Conservation (phyloP, 805 yeast species). For the Sugiyamaella boreocaroliniensis region DNA sequence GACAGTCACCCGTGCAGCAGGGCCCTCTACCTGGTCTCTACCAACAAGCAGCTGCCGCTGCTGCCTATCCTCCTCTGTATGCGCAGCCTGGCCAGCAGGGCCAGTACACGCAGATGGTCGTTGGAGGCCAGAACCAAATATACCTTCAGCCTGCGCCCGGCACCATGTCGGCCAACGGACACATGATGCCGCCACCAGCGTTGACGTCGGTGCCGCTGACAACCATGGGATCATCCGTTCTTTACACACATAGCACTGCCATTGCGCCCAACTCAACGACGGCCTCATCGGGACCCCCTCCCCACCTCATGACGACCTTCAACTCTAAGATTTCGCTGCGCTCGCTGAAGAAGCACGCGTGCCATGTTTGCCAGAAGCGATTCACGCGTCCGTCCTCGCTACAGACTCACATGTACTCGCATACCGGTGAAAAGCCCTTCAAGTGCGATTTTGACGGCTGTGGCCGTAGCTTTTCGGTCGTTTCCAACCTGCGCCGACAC, state of each 20-base stretch:
- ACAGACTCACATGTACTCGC: slow-evolving; percentile 75
- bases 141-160: neutral
- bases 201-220: neutral
- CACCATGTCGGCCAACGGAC: neutral
- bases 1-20: slow-evolving; percentile 3
- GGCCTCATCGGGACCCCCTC: slow-evolving; percentile 17
- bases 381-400: slow-evolving; percentile 81
- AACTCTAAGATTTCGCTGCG: slow-evolving; percentile 18
- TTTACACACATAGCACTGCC: neutral
- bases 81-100: slow-evolving; percentile 5
- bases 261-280: neutral
- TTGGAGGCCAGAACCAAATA: neutral
- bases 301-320: slow-evolving; percentile 23
- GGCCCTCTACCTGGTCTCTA: slow-evolving; percentile 4
- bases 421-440: slow-evolving; percentile 74
- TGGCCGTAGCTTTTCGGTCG: slow-evolving; percentile 65
- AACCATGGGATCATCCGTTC: neutral
- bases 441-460: slow-evolving; percentile 62
- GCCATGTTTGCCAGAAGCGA: slow-evolving; percentile 58
- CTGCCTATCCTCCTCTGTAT: slow-evolving; percentile 6
- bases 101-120: slow-evolving; percentile 1
- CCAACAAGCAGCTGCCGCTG: slow-evolving; percentile 1
- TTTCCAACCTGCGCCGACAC: slow-evolving; percentile 82
- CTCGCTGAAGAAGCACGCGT: slow-evolving; percentile 27
- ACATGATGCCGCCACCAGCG: neutral